These are phyloP conservation scores for Cladorrhinum samala DNA, from an alignment of 495 filamentous ascomycete species.

Conservation along the genomic window DNA sequence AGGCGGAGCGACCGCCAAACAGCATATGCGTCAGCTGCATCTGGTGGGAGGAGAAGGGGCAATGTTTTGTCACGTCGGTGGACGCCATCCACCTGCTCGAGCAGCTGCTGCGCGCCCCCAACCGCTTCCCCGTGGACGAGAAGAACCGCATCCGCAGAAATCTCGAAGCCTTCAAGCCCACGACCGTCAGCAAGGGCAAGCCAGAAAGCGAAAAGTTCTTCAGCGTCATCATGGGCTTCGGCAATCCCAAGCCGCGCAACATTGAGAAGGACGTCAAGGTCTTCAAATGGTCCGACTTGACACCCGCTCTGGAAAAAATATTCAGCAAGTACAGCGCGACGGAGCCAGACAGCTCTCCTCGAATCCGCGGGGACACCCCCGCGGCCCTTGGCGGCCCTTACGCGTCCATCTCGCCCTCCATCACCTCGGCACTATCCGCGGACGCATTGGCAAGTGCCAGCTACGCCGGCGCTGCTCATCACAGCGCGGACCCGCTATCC, in stretches of 20 bases:
- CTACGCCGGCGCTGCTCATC: slow-evolving; percentile 29
- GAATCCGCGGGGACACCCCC: slow-evolving; percentile 11
- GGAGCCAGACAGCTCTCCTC: slow-evolving; percentile 13
- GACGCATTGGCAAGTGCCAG: slow-evolving; percentile 12
- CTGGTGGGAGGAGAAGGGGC: slow-evolving; percentile 81
- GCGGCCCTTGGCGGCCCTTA: slow-evolving; percentile 33
- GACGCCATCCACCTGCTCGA: slow-evolving; percentile 93
- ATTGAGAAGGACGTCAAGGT: slow-evolving; percentile 99
- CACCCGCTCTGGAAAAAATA: slow-evolving; percentile 85
- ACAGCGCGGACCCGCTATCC: slow-evolving; percentile 35
- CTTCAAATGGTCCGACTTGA: slow-evolving; percentile 85
- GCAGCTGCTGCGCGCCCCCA: slow-evolving; percentile 63
- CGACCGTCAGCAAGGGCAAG: slow-evolving; percentile 89
- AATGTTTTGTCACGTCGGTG: slow-evolving; percentile 91
- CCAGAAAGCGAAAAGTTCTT: slow-evolving; percentile 91
- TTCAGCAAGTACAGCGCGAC: slow-evolving; percentile 80
- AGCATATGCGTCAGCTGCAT: slow-evolving; percentile 88
- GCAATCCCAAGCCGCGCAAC: slow-evolving; percentile 86
- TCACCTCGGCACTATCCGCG: slow-evolving; percentile 16
- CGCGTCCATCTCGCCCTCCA: slow-evolving; percentile 34
- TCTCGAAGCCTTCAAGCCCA: slow-evolving; percentile 81
- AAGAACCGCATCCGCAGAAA: slow-evolving; percentile 97
- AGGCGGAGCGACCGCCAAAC: slow-evolving; percentile 63
- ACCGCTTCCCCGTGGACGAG: slow-evolving; percentile 86
- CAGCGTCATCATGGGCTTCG: slow-evolving; percentile 98